Conservation (phyloP, 805 yeast genomes). For the Metschnikowia peoriensis region DNA sequence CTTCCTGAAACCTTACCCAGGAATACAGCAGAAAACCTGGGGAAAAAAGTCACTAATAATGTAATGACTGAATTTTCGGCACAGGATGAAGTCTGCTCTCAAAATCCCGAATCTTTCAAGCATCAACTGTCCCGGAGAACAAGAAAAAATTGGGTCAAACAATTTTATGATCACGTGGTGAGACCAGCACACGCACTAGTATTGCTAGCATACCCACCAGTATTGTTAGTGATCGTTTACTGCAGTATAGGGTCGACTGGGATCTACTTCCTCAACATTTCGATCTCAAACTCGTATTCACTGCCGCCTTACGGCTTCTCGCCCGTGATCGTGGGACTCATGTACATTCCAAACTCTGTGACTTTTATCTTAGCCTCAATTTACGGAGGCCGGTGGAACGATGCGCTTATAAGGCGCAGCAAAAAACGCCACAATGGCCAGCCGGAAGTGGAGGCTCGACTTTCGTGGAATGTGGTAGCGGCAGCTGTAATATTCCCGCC, state of each 20-base stretch:
- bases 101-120: too few species aligned
- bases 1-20: conserved; percentile 82
- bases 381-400: conserved; percentile 79
- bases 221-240: conserved; percentile 58
- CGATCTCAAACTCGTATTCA: conserved; percentile 62
- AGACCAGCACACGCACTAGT: conserved; percentile 62
- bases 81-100: too few species aligned
- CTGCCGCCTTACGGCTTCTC: conserved; percentile 67
- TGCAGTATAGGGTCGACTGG: conserved; percentile 69
- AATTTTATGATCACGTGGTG: conserved; percentile 47
- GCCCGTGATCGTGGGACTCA: conserved; percentile 64
- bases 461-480: conserved; percentile 67
- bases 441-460: conserved; percentile 71
- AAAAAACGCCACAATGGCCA: conserved; percentile 61
- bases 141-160: too few species aligned
- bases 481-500: conserved; percentile 65
- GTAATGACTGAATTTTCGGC: too few species aligned
- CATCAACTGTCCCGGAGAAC: too few species aligned
- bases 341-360: conserved; percentile 81
- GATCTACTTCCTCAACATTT: conserved; percentile 71
- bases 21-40: conserved; percentile 5
- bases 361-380: conserved; percentile 73
- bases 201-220: conserved; percentile 72
- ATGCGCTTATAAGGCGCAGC: conserved; percentile 50
- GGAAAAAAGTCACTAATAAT: conserved; percentile 5